Conservation (phyloP, 2,329 filamentous ascomycete species). For the Sporothrix globosa region DNA sequence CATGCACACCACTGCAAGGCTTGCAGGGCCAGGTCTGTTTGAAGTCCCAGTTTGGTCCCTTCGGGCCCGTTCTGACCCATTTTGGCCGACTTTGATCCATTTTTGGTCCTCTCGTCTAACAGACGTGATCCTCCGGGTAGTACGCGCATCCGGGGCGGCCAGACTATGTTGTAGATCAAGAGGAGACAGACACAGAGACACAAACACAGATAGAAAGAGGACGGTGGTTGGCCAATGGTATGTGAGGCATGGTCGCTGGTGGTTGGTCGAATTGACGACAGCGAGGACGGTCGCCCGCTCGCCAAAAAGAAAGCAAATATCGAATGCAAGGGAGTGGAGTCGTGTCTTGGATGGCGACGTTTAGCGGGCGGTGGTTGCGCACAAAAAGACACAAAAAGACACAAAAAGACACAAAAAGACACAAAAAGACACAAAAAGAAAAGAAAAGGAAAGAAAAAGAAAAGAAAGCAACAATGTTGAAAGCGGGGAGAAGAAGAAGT, state of each 20-base stretch:
- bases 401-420: background rate
- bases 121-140: background rate
- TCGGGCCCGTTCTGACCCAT: background rate
- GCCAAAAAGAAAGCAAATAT: background rate
- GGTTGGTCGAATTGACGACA: background rate
- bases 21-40: slow-evolving; percentile 1
- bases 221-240: slow-evolving; percentile 1
- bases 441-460: too few species aligned
- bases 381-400: background rate
- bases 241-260: background rate
- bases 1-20: slow-evolving; percentile 28
- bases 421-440: background rate
- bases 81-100: background rate
- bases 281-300: background rate
- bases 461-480: background rate
- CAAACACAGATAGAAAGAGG: background rate
- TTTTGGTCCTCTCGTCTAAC: background rate
- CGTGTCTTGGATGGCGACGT: slow-evolving; percentile 25
- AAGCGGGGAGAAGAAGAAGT: background rate
- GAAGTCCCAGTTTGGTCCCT: background rate
- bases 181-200: too few species aligned
- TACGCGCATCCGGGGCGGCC: slow-evolving; percentile 18
- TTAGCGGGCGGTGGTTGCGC: background rate
- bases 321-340: slow-evolving; percentile 19
- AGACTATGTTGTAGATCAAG: background rate